phyloP scores from a whole-genome alignment of 345 rosid species.

The Corymbia maculata region DNA sequence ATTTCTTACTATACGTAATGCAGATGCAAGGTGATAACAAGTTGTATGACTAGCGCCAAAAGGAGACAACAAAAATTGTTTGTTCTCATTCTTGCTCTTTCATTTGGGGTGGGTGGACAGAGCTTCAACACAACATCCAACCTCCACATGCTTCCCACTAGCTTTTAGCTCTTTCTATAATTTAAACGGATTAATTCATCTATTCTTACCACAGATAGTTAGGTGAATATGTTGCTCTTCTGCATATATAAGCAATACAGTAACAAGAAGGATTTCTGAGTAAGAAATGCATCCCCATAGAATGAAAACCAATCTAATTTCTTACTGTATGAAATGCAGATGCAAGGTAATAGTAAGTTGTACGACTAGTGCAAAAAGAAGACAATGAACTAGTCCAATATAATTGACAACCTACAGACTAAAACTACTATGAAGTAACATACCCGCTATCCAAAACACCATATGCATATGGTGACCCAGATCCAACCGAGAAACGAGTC shows the following conservation, averaged over 20 bases:
- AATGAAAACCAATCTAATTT: too few relatives aligned
- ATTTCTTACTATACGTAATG: neutral
- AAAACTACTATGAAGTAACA: neutral
- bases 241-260: neutral
- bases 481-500: conserved; percentile 93
- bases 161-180: neutral
- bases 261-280: neutral
- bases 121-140: neutral
- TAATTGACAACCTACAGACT: neutral
- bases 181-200: neutral
- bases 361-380: too few relatives aligned
- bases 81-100: neutral
- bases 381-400: neutral
- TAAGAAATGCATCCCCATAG: neutral
- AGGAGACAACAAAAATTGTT: neutral
- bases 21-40: neutral
- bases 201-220: neutral
- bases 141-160: neutral
- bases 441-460: conserved; percentile 98
- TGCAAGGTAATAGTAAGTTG: too few relatives aligned
- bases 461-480: conserved; percentile 99
- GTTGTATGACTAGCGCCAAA: neutral
- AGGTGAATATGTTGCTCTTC: neutral
- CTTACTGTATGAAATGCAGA: too few relatives aligned
- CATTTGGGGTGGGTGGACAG: neutral